Percentiles rank a stretch among this genome's conserved stretches.
Evolutionary conservation across 352 stramenopile genomes (phyloP).

Genomic region (Poterioochromonas sp.): DNA sequence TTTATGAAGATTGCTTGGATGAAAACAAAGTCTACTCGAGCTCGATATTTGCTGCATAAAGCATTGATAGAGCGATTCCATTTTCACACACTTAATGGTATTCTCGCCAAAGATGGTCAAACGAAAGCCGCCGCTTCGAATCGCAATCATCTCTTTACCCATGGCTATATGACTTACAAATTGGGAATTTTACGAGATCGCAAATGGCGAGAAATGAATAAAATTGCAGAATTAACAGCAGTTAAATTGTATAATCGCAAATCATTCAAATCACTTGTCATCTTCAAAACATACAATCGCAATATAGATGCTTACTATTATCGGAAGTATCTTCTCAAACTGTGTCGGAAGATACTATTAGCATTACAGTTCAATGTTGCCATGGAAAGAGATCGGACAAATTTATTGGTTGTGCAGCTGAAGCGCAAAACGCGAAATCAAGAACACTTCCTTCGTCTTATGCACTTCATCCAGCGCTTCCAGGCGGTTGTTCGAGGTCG

Average conservation of each 20-base stretch:
- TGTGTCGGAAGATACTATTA: neutral
- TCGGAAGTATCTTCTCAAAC: neutral
- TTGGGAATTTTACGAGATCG: neutral
- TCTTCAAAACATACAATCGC: neutral
- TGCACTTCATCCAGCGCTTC: neutral
- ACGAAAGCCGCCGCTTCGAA: too few relatives aligned
- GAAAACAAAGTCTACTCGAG: too few relatives aligned
- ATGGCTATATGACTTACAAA: too few relatives aligned
- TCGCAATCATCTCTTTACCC: too few relatives aligned
- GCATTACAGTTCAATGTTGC: neutral
- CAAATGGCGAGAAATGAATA: neutral
- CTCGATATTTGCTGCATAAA: too few relatives aligned
- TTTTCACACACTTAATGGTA: too few relatives aligned
- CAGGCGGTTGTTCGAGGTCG: neutral
- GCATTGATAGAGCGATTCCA: too few relatives aligned
- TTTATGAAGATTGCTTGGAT: neutral
- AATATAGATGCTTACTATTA: slow-evolving; percentile 4
- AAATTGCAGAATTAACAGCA: neutral
- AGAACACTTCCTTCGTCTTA: neutral
- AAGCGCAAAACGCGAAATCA: neutral
- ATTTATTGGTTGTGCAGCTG: neutral
- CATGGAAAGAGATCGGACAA: neutral
- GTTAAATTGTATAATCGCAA: neutral
- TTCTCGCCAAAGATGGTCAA: too few relatives aligned
- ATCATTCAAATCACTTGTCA: neutral